Evolutionary conservation across 768 basidiomycete genomes (phyloP), one percentile per base, ranked within the genome.

Genomic region (Suillus americanus): DNA sequence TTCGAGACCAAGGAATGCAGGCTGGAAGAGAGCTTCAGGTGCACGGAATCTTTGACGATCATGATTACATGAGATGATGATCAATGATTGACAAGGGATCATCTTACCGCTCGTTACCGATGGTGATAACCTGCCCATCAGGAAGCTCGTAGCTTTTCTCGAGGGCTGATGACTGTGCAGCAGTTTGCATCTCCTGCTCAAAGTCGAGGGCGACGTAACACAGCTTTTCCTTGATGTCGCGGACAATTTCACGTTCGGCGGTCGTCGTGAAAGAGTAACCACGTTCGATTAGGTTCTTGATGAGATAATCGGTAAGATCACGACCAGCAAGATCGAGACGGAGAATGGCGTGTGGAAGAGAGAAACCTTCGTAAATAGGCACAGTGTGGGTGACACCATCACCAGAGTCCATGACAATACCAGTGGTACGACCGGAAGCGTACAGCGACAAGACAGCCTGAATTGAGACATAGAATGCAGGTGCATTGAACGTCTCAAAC

Each of bases 371-470:
- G 81, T 97, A 97, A 74, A 97, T 97, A 68, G 95, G 95, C 40
- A 97, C 95, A 35, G 92, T 94, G 85, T 97, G 95, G 62, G 92
- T 89, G 67, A 97, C 95, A 85, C 95, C 95, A 79, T 97, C 95
- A 74, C 95, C 95, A 30, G 95, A 97, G 80, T 97, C 95, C 72
- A 96, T 85, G 35, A 97, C 95, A 79, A 97, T 90, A 84, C 90
- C 90, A 50, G 95, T 97, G 41, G 95, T 97, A 77, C 95, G 91
- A 79, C 95, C 95, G 35, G 95, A 96, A 50, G 95, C 95, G 79
- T 96, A 96, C 45, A 95, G 75, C 25, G 89, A 89, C 53, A 90
- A 77, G 62, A 90, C 89, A 65, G 89, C 89, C 77, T 90, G 89
- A 72, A 90, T 89, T 63, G 86, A 80, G 61, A 90, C 87, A 78